Base-by-base conservation (phyloP, 495 filamentous ascomycete genomes). In the Tuber umbilicatum region DNA sequence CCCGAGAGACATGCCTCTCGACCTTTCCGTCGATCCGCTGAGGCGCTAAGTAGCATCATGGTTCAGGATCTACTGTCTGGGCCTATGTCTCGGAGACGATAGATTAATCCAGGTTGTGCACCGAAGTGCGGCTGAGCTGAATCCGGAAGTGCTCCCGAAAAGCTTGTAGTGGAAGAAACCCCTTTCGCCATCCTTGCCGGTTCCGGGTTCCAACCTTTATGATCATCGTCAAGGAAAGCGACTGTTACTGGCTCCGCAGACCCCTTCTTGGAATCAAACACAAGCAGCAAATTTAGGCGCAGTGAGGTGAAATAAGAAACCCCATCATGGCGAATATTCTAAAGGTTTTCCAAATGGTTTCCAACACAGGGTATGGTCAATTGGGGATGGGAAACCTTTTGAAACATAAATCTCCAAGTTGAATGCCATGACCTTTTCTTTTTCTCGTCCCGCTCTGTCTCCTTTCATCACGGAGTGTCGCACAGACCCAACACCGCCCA, bases 91-190 rank as follows among this genome's bases (percentile, higher is more conserved):
- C 55, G 55, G 55, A 64, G 55, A 4, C 55, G 55, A 64, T 64
- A 27, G n/a, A 64, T 64, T 31, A 64, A 64, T 64, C 55, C 7
- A 64, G 55, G 55, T 64, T 14, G 27, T 14, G 55, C 55, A 14
- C 55, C 55, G 55, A 60, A 60, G 55, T 64, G n/a, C 55, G 55
- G 55, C 55, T 64, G 55, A 5, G n/a, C 55, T 64, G 55, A 64
- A 64, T 64, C 27, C 55, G 55, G 55, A 64, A 64, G 55, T 31
- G 55, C 16, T 64, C 55, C 55, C 55, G 47, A 55, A 55, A 50
- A 55, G 47, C 47, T 64, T 64, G 55, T 64, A 31, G 50, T 60
- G n/a, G 55, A 31, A 17, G 55, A 55, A n/a, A 64, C 55, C 55
- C 55, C 55, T 64, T 64, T 64, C 55, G 27, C 55, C 27, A 31